phyloP scores from a whole-genome alignment of 2,329 filamentous ascomycete genomes.

The Penicillium sp. region DNA sequence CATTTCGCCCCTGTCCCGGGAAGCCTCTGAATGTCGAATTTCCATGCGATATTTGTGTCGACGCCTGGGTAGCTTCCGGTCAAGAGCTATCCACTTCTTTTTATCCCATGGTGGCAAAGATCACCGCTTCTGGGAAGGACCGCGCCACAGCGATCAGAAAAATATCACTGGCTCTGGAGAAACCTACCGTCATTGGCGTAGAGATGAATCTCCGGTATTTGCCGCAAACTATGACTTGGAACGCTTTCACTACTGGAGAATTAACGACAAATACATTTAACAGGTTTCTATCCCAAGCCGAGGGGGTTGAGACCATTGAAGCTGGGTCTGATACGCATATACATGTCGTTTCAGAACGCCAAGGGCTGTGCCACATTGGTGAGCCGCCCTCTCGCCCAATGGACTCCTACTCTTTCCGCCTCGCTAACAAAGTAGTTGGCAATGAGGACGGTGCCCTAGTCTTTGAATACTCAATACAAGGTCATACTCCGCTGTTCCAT shows the following conservation, averaged over 20 bases:
- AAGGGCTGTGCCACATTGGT: background rate
- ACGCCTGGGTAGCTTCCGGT: background rate
- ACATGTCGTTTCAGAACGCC: background rate
- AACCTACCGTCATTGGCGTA: background rate
- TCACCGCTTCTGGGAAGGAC: background rate
- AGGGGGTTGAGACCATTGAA: background rate
- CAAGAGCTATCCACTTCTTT: background rate
- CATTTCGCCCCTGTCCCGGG: background rate
- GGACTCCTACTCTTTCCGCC: background rate
- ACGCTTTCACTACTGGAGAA: too few relatives aligned
- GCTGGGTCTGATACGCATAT: background rate
- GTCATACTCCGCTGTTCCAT: background rate
- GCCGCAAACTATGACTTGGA: too few relatives aligned
- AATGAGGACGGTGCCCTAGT: background rate
- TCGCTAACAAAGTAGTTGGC: background rate
- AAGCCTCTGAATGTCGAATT: background rate
- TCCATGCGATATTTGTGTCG: background rate
- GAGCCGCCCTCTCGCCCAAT: background rate
- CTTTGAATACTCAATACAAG: background rate
- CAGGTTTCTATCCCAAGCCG: too few relatives aligned
- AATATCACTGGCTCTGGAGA: background rate
- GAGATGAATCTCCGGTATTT: too few relatives aligned
- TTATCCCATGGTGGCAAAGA: constrained; percentile 2
- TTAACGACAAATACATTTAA: too few relatives aligned
- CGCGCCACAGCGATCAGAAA: background rate